These are phyloP conservation scores for Verticillium albo-atrum DNA, from an alignment of 2,329 filamentous ascomycete genomes.

Conservation along the genomic window DNA sequence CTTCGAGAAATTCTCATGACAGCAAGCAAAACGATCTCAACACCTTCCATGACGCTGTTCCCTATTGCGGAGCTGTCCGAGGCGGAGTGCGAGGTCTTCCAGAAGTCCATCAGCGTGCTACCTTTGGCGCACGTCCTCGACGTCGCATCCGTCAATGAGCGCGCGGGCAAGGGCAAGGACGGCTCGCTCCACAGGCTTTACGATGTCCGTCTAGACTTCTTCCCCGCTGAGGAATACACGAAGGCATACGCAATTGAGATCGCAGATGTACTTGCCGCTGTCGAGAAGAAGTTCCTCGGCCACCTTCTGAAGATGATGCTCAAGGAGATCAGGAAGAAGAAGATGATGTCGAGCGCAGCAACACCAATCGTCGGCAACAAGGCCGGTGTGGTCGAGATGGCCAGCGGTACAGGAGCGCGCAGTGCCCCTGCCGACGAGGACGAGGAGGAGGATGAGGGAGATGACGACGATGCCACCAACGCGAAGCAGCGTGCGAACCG, in stretches of 20 bases:
- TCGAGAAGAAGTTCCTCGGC: slow-evolving; percentile 78
- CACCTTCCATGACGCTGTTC: slow-evolving; percentile 82
- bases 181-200: slow-evolving; percentile 77
- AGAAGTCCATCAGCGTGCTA: slow-evolving; percentile 86
- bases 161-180: slow-evolving; percentile 65
- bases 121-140: slow-evolving; percentile 82
- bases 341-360: slow-evolving; percentile 59
- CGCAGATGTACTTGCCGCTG: slow-evolving; percentile 69
- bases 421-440: slow-evolving; percentile 51
- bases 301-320: slow-evolving; percentile 66
- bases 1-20: slow-evolving; percentile 98
- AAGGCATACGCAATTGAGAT: slow-evolving; percentile 79
- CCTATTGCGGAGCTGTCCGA: slow-evolving; percentile 67
- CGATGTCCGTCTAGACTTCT: slow-evolving; percentile 77
- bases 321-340: slow-evolving; percentile 80
- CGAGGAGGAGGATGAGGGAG: slow-evolving; percentile 69
- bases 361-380: slow-evolving; percentile 67
- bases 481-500: slow-evolving; percentile 74
- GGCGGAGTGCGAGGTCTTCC: slow-evolving; percentile 71
- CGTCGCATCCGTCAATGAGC: slow-evolving; percentile 74
- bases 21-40: slow-evolving; percentile 82
- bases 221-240: slow-evolving; percentile 77
- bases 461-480: slow-evolving; percentile 73
- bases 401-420: slow-evolving; percentile 22
- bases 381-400: slow-evolving; percentile 49